phyloP scores from a whole-genome alignment of 2,329 filamentous ascomycete species.

The Penicillium griseofulvum region DNA sequence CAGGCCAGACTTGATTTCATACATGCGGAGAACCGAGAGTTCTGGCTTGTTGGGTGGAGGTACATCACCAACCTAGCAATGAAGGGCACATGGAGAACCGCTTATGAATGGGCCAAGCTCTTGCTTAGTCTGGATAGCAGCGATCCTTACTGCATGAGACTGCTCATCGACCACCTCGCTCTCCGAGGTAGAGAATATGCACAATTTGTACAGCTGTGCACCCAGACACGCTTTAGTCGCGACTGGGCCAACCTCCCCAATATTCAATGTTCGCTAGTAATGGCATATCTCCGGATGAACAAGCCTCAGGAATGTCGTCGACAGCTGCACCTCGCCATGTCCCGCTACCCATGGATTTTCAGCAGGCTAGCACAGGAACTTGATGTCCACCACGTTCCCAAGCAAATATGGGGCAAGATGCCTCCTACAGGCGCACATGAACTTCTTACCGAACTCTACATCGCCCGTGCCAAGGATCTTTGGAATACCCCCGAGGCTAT shows the following conservation, averaged over 20 bases:
- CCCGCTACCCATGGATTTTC: conserved; percentile 79
- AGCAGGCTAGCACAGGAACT: conserved; percentile 76
- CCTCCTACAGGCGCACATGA: conserved; percentile 64
- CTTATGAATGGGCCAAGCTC: conserved; percentile 89
- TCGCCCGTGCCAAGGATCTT: conserved; percentile 71
- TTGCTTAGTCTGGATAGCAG: conserved; percentile 70
- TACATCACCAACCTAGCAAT: conserved; percentile 82
- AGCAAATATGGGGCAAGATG: conserved; percentile 76
- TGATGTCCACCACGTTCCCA: conserved; percentile 70
- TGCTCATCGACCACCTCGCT: conserved; percentile 79
- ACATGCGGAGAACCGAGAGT: conserved; percentile 82
- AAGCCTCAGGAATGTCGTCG: conserved; percentile 64
- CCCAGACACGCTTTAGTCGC: conserved; percentile 50
- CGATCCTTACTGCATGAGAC: conserved; percentile 79
- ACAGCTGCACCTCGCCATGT: conserved; percentile 66
- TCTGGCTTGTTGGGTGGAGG: conserved; percentile 85
- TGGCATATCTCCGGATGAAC: conserved; percentile 72
- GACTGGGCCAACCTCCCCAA: conserved; percentile 62
- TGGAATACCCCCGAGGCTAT: conserved; percentile 78
- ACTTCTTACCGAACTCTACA: conserved; percentile 73
- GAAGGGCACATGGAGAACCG: conserved; percentile 91
- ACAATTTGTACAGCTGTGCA: conserved; percentile 70
- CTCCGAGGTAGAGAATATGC: conserved; percentile 74
- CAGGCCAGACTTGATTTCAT: conserved; percentile 77
- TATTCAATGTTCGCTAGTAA: conserved; percentile 69